Evolutionary conservation across 352 stramenopile genomes (phyloP).

Genomic region (Pythium guiyangense): DNA sequence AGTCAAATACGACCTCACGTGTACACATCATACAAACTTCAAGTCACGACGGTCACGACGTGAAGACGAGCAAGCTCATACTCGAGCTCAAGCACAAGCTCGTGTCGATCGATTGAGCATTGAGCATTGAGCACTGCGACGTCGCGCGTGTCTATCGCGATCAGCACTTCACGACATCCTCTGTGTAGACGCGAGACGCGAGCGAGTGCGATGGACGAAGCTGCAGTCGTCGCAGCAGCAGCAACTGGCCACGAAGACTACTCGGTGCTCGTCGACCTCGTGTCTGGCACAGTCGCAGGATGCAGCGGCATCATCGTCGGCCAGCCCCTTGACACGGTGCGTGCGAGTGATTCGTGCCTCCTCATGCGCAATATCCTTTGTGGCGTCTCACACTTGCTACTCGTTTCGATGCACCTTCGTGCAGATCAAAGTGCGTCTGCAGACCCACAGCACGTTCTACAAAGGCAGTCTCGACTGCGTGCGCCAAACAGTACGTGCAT

Average conservation of each 20-base stretch:
- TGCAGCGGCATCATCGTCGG: conserved; percentile 53
- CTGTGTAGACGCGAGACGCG: too few species aligned
- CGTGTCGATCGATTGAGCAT: too few species aligned
- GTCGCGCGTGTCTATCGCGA: neutral
- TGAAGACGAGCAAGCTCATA: too few species aligned
- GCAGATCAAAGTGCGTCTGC: conserved; percentile 53
- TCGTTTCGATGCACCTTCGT: neutral
- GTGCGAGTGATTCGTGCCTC: neutral
- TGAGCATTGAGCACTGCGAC: too few species aligned
- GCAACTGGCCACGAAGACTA: conserved; percentile 30
- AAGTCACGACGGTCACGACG: too few species aligned
- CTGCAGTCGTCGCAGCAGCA: conserved; percentile 17
- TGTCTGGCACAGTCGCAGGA: conserved; percentile 41
- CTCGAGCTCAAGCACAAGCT: too few species aligned
- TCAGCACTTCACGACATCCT: neutral
- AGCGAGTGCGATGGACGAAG: conserved; percentile 7
- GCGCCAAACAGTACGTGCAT: conserved; percentile 27
- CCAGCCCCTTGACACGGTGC: conserved; percentile 55
- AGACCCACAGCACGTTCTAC: conserved; percentile 57
- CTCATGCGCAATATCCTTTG: too few species aligned
- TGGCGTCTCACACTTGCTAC: neutral
- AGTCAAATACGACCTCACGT: too few species aligned
- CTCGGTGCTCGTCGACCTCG: conserved; percentile 49
- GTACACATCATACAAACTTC: too few species aligned
- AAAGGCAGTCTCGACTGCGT: conserved; percentile 42